Evolutionary conservation across 148 eudicot species (phyloP), one percentile per base, ranked within the genome.

Genomic region (Nepenthes gracilis): DNA sequence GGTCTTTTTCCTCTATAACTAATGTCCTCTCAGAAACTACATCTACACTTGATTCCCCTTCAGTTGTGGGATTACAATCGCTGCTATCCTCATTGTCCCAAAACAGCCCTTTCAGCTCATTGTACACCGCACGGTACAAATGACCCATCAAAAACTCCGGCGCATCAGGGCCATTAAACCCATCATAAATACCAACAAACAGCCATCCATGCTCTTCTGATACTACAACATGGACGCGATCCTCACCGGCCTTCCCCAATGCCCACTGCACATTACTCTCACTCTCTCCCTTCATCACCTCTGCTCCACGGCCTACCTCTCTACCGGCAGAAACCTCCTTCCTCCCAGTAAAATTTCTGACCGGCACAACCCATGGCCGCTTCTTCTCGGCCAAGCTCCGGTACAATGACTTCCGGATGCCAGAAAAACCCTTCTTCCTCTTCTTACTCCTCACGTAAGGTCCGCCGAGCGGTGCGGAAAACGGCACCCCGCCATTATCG

Each of bases 91-190:
- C 93, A 60, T 66, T 70, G 35, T 84, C 97, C 99, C 99, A 94
- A 72, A 94, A 94, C 79, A 94, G 79, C 10, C 99, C 97, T 67
- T 94, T 86, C 45, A 94, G 73, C 72, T 94, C 83, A 62, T 72
- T 69, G 61, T 79, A 89, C 67, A 90, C 75, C 11, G 95, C 83
- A 35, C 81, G 80, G 55, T 89, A 94, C 68, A 94, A 77, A 74
- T 89, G 85, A 59, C 90, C 87, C 97, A 94, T 89, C 77, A 94
- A 74, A 65, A 89, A 94, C 73, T 94, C 99, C 0, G 99, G 99
- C 13, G 92, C 99, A 86, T 94, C 99, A 4, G 99, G 99, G 10
- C 99, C 99, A 62, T 94, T 94, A 72, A 94, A 94, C 69, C 99
- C 99, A 69, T 94, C 99, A 72, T 94, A 94, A 74, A 94, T 94